Evolutionary conservation across 805 yeast genomes (phyloP), one percentile per base, ranked within the genome.

Genomic region (Teunomyces kruisii): DNA sequence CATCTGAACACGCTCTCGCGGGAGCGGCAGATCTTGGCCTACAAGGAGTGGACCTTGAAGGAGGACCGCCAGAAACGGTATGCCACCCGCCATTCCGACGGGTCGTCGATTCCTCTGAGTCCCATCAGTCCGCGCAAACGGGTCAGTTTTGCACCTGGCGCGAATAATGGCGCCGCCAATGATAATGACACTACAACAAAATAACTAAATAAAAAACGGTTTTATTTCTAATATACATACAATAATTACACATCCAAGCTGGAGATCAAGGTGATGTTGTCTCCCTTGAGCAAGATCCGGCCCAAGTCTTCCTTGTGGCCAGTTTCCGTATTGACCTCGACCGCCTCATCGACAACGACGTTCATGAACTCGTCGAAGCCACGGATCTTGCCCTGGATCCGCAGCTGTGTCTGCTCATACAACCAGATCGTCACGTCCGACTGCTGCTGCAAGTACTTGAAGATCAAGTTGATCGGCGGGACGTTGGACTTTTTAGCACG

Each of bases 351-450:
- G 10, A 80, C 51, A 15, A 79, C 83, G 9, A 80, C 68, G 61
- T 94, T 94, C 99, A 94, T 95, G 59, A 91, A 92, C 69, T 95
- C 99, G 65, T 94, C 99, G 65, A 95, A 92, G 1, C 99, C 99
- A 48, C 84, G 75, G 26, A 94, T 83, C 49, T 76, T 79, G 1
- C 99, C 99, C 54, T 86, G 87, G 26, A 92, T 79, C 52, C 95
- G 75, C 52, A 76, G 74, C 15, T 81, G 82, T 0, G 83, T 78
- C 64, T 94, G 97, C 58, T 94, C 98, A 53, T 77, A 90, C 9
- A 94, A 72, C 97, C 97, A 92, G 29, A 94, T 80, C 6, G 84
- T 80, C 28, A 94, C 97, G 14, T 73, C 68, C 1, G 86, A 71
- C 55, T 88, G 92, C 55, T 86, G 86, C 63, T 91, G 97, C 50